phyloP scores from a whole-genome alignment of 495 filamentous ascomycete genomes.

The Xylaria longipes region DNA sequence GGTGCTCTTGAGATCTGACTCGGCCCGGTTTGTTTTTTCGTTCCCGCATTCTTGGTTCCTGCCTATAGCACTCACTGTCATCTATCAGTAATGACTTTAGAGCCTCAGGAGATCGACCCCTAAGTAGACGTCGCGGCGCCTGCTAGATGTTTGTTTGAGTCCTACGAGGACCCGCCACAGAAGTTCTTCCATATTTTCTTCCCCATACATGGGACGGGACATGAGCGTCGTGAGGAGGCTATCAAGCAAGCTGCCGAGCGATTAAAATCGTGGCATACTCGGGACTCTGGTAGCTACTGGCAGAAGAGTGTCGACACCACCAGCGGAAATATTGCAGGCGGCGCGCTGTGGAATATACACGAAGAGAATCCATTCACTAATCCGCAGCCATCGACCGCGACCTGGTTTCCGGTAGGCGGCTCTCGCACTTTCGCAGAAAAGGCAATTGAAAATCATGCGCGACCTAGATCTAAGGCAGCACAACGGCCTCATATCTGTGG shows the following conservation, averaged over 20 bases:
- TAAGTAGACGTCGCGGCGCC: background rate
- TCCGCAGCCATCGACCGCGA: slow-evolving; percentile 25
- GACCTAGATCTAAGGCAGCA: slow-evolving; percentile 33
- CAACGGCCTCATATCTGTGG: slow-evolving; percentile 39
- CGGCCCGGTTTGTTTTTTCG: background rate
- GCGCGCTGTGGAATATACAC: slow-evolving; percentile 43
- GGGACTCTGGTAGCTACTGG: slow-evolving; percentile 37
- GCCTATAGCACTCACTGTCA: background rate
- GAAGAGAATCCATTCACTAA: slow-evolving; percentile 40
- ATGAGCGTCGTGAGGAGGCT: background rate
- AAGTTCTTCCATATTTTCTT: slow-evolving; percentile 4
- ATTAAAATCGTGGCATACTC: slow-evolving; percentile 29
- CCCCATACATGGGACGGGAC: background rate
- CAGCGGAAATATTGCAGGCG: slow-evolving; percentile 40
- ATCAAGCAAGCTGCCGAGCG: background rate
- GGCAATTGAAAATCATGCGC: slow-evolving; percentile 32
- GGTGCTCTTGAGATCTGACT: background rate
- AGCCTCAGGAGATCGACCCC: background rate
- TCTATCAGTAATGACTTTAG: background rate
- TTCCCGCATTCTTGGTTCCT: background rate
- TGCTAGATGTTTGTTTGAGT: background rate
- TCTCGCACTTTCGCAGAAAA: slow-evolving; percentile 35
- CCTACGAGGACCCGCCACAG: background rate
- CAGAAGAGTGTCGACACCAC: slow-evolving; percentile 44
- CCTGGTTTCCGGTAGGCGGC: slow-evolving; percentile 45